phyloP scores from a whole-genome alignment of 306 rosid genomes.

The Ochetophila trinervis region DNA sequence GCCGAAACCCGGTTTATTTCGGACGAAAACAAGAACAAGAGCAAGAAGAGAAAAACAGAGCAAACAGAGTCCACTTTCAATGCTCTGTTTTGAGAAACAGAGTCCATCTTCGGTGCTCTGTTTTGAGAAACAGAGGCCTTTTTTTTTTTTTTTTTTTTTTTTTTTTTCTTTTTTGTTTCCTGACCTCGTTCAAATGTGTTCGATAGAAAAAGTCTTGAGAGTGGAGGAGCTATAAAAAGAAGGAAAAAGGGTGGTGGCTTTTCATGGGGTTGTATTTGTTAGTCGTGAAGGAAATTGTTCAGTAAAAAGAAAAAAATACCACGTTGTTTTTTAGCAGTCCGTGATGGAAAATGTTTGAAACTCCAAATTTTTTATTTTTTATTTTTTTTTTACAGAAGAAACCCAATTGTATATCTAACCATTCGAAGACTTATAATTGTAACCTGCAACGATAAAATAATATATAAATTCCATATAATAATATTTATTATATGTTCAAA shows the following conservation, averaged over 20 bases:
- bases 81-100: constrained; percentile 39
- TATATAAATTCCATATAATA: too few species aligned
- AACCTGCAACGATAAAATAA: too few species aligned
- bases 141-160: constrained; percentile 12
- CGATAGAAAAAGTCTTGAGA: background rate
- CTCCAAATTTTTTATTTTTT: too few species aligned
- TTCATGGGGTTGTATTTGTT: constrained; percentile 7
- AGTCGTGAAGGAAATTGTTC: background rate
- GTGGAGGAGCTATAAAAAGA: background rate
- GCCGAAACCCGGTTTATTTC: constrained; percentile 29
- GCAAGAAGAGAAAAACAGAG: constrained; percentile 54
- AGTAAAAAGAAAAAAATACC: background rate
- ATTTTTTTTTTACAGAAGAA: constrained; percentile 23
- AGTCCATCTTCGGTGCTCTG: constrained; percentile 38
- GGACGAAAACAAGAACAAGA: constrained; percentile 11
- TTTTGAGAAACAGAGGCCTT: constrained; percentile 35
- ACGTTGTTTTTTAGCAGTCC: constrained; percentile 54
- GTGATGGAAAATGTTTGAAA: constrained; percentile 43
- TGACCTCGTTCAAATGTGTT: background rate
- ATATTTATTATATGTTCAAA: too few species aligned
- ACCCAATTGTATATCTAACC: too few species aligned
- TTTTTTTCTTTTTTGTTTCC: background rate
- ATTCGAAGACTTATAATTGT: too few species aligned
- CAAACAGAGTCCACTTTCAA: constrained; percentile 46
- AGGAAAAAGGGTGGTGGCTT: constrained; percentile 17